phyloP scores from a whole-genome alignment of 495 filamentous ascomycete genomes.

The Aspergillus nanangensis region DNA sequence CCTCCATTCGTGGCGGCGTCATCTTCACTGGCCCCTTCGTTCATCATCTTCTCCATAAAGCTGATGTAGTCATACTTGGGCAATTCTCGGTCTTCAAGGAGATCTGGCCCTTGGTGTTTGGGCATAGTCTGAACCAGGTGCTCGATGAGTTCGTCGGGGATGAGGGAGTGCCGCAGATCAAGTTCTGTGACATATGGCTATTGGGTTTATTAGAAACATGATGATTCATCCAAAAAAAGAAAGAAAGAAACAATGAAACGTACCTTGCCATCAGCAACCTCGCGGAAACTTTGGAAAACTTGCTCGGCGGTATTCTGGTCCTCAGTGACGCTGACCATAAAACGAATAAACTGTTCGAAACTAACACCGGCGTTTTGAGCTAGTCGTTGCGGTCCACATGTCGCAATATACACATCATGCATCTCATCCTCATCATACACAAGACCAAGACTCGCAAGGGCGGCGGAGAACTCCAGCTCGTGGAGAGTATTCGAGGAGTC shows the following conservation, averaged over 20 bases:
- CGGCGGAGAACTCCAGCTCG: conserved; percentile 92
- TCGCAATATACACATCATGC: conserved; percentile 82
- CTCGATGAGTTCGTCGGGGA: conserved; percentile 93
- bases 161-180: conserved; percentile 87
- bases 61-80: conserved; percentile 87
- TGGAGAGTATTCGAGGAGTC: conserved; percentile 85
- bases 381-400: conserved; percentile 50
- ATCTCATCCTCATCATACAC: conserved; percentile 96
- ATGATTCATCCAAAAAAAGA: conserved; percentile 8
- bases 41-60: conserved; percentile 80
- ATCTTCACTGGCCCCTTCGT: too few relatives aligned
- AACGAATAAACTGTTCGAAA: conserved; percentile 97
- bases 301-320: conserved; percentile 98
- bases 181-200: conserved; percentile 95
- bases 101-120: conserved; percentile 68
- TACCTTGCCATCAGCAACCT: conserved; percentile 95
- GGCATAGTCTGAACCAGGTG: conserved; percentile 86
- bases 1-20: conserved; percentile 23
- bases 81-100: conserved; percentile 69
- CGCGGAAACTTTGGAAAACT: conserved; percentile 92
- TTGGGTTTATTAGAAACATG: too few relatives aligned
- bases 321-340: conserved; percentile 98
- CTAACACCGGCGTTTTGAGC: conserved; percentile 60
- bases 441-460: conserved; percentile 84
- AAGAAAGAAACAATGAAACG: conserved; percentile 12